Percentiles rank a stretch among this genome's conserved stretches.
These are phyloP conservation scores for Plasmodium gaboni DNA, from an alignment of 169 alveolate genomes.

Conservation along the genomic window DNA sequence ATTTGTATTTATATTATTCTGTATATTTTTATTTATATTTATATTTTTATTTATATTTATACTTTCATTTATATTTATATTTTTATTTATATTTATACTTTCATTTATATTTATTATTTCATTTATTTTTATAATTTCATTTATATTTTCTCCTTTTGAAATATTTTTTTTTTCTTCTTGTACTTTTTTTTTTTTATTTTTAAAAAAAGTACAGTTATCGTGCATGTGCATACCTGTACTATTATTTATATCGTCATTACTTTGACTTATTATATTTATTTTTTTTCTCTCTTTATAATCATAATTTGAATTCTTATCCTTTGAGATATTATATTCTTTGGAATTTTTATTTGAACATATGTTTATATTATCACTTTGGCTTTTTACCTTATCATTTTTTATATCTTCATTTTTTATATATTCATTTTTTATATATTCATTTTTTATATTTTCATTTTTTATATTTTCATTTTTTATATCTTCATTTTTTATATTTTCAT, in stretches of 20 bases:
- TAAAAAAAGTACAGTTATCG: too few relatives aligned
- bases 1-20: too few relatives aligned
- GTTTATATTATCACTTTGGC: neutral
- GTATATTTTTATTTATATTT: too few relatives aligned
- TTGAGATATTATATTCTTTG: neutral
- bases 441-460: neutral
- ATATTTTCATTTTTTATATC: conserved; percentile 1
- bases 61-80: too few relatives aligned
- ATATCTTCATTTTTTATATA: neutral
- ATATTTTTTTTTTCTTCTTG: too few relatives aligned
- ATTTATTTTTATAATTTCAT: too few relatives aligned
- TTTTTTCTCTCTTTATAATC: neutral
- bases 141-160: too few relatives aligned
- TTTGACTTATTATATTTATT: neutral
- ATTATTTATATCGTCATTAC: neutral
- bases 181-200: too few relatives aligned
- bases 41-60: too few relatives aligned
- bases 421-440: neutral
- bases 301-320: neutral
- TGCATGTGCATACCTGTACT: too few relatives aligned
- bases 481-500: conserved; percentile 15
- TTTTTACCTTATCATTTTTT: neutral
- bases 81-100: too few relatives aligned
- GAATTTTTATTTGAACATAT: neutral
- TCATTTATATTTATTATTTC: too few relatives aligned